These are phyloP conservation scores for Chlamydomonas reinhardtii DNA, from an alignment of 163 green algal genomes.

Conservation along the genomic window DNA sequence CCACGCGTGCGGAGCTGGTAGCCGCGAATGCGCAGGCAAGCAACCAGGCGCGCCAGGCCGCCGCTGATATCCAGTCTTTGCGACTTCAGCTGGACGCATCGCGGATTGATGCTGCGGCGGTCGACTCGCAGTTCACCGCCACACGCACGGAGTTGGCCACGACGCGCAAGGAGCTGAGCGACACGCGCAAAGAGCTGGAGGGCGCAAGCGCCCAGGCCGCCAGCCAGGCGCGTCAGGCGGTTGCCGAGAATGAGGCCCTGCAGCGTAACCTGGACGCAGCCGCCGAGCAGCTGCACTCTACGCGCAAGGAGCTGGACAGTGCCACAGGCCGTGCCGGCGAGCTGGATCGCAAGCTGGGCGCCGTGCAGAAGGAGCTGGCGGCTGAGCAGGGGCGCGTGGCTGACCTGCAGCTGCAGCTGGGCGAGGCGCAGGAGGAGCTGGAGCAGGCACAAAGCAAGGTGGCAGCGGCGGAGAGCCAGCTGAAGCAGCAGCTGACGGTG, in stretches of 20 bases:
- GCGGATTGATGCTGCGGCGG: too few relatives aligned
- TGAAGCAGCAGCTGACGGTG: background rate
- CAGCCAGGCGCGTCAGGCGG: background rate
- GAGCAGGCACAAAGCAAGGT: background rate
- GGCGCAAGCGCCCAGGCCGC: too few relatives aligned
- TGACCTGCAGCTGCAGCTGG: background rate
- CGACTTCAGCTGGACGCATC: background rate
- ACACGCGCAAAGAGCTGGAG: too few relatives aligned
- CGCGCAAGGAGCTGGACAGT: too few relatives aligned
- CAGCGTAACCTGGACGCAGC: background rate
- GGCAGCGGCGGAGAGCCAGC: too few relatives aligned
- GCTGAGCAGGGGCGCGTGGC: background rate
- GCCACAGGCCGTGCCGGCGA: too few relatives aligned
- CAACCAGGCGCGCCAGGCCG: background rate
- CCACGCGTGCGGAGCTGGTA: too few relatives aligned
- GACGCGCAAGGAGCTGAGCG: too few relatives aligned
- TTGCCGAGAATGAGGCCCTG: background rate
- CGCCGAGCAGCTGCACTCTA: too few relatives aligned
- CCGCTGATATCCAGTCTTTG: background rate
- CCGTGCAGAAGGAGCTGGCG: conserved; percentile 29
- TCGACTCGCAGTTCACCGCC: too few relatives aligned
- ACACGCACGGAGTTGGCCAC: too few relatives aligned
- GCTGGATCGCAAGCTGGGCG: background rate
- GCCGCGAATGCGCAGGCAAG: too few relatives aligned
- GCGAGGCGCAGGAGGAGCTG: conserved; percentile 28